Percentiles rank a stretch among this genome's conserved stretches.
These are phyloP conservation scores for Wilcoxina mikolae DNA, from an alignment of 495 filamentous ascomycete genomes.

Conservation along the genomic window DNA sequence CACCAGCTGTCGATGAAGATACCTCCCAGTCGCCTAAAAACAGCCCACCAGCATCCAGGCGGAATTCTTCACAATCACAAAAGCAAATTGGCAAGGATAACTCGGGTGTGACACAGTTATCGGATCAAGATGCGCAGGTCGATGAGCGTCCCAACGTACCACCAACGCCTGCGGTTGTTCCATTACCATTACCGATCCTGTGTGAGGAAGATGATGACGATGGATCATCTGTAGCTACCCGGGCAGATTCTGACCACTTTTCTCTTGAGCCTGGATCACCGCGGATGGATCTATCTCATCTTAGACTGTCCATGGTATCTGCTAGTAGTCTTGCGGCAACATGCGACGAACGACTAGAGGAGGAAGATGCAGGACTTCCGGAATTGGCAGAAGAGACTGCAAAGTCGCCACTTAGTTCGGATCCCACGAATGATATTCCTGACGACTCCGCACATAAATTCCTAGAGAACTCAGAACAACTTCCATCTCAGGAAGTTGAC, in stretches of 20 bases:
- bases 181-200: slow-evolving; percentile 48
- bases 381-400: slow-evolving; percentile 1
- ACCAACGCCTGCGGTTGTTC: slow-evolving; percentile 35
- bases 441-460: too few relatives aligned
- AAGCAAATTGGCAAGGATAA: background rate
- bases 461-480: too few relatives aligned
- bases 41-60: background rate
- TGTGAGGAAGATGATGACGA: slow-evolving; percentile 31
- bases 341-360: slow-evolving; percentile 17
- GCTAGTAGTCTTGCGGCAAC: slow-evolving; percentile 25
- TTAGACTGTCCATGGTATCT: background rate
- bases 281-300: background rate
- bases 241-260: slow-evolving; percentile 36
- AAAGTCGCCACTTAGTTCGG: background rate
- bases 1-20: background rate
- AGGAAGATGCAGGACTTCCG: slow-evolving; percentile 22
- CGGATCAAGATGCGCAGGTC: background rate
- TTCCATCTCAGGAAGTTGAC: too few relatives aligned
- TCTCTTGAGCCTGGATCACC: background rate
- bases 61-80: background rate
- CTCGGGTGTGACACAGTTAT: background rate
- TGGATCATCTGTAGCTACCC: slow-evolving; percentile 46
- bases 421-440: too few relatives aligned
- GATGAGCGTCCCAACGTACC: slow-evolving; percentile 1
- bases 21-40: background rate